Evolutionary conservation across 176 grass and related monocot species (phyloP).

Genomic region (Juncus effusus): DNA sequence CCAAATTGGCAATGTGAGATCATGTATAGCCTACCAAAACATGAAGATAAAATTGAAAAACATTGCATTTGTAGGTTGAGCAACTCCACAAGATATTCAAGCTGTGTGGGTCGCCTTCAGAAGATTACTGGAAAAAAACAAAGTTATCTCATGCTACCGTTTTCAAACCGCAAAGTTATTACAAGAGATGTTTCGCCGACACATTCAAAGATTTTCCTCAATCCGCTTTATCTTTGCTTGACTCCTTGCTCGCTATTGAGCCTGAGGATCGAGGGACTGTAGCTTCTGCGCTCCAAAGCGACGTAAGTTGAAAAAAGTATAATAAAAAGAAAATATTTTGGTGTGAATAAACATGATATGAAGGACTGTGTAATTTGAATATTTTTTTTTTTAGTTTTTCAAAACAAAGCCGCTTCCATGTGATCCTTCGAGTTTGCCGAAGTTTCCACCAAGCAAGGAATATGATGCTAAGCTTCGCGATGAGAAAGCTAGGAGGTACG

Average conservation of each 20-base stretch:
- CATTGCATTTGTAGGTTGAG: constrained; percentile 53
- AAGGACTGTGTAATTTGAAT: not conserved
- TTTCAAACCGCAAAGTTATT: constrained; percentile 78
- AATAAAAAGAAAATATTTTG: constrained; percentile 4
- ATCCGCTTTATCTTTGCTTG: constrained; percentile 61
- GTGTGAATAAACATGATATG: not conserved
- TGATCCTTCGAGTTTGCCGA: constrained; percentile 65
- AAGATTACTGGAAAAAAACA: constrained; percentile 67
- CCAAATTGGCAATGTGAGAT: constrained; percentile 1
- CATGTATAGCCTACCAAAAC: not conserved
- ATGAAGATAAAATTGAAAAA: too few species aligned
- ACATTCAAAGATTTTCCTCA: constrained; percentile 67
- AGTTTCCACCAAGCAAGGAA: constrained; percentile 92
- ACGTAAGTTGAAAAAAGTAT: constrained; percentile 41
- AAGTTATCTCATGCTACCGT: constrained; percentile 75
- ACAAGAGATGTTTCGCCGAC: constrained; percentile 61
- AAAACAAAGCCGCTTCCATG: constrained; percentile 56
- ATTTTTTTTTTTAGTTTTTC: constrained; percentile 57
- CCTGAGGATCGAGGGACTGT: constrained; percentile 67
- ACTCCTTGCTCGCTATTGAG: constrained; percentile 76
- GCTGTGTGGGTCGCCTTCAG: constrained; percentile 66
- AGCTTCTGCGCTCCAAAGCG: constrained; percentile 63
- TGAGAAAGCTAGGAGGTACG: constrained; percentile 54
- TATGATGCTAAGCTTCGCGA: constrained; percentile 71
- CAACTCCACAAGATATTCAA: constrained; percentile 99